Evolutionary conservation across 2,329 filamentous ascomycete genomes (phyloP), one percentile per base, ranked within the genome.

Genomic region (Exophiala aquamarina): DNA sequence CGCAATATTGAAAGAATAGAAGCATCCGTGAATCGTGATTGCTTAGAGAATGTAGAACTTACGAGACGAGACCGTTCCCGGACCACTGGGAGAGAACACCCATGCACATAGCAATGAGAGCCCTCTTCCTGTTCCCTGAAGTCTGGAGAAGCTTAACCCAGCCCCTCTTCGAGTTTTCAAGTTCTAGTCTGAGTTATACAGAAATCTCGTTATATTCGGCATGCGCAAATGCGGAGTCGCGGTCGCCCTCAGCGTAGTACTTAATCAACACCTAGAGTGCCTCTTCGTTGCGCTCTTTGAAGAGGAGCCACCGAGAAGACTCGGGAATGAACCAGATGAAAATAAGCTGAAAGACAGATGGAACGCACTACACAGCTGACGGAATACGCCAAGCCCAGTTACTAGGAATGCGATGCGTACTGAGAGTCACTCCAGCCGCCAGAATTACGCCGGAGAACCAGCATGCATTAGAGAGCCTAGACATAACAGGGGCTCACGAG

Each of bases 71-170:
- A 0, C 61, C 64, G 47, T 79, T 79, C 26, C 78, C 78, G 39
- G 70, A 75, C 75, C 75, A 81, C 50, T 82, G 78, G 5, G 73
- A 74, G 65, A 81, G 81, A 49, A 78, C 65, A 45, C 77, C 77
- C 3, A 77, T 66, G 20, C 70, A 68, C 34, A 79, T 61, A 18
- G 75, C 65, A 44, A 82, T 79, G 41, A 78, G 59, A 17, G 79
- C 64, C 26, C 79, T 69, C 54, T 74, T 72, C 32, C 78, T 71
- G 61, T 81, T 82, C 29, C 76, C 78, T n/a, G 68, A 67, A 17
- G 83, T 86, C 55, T 67, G 69, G 58, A 86, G 56, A 56, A 86
- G 82, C 61, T 85, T 81, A n/a, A 77, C 52, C 62, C 83, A 86
- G n/a, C n/a, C n/a, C 13, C 33, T 23, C 29, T 68, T 66, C 41